A percentile compares a stretch with the other conserved stretches of the same genome.
Evolutionary conservation across 176 grass and related monocot genomes (phyloP).

Genomic region (Pharus latifolius): DNA sequence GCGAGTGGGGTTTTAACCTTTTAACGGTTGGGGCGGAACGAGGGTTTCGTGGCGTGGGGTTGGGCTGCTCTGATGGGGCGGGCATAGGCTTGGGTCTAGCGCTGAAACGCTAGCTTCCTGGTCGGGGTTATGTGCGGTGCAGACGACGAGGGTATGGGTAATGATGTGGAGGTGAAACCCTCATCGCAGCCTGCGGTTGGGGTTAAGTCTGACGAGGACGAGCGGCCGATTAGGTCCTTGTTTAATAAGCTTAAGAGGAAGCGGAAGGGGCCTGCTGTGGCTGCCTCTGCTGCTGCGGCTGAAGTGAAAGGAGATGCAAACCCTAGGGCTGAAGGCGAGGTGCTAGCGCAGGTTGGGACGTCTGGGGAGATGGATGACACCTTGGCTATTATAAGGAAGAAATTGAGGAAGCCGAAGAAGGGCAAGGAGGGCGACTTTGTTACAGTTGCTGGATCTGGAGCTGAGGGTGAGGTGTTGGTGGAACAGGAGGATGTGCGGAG

Average conservation of each 20-base stretch:
- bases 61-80: too few relatives aligned
- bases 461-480: slow-evolving; percentile 12
- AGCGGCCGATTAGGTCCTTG: slow-evolving; percentile 33
- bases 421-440: slow-evolving; percentile 19
- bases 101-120: neutral
- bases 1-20: too few relatives aligned
- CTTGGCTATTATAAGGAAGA: slow-evolving; percentile 80
- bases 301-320: slow-evolving; percentile 25
- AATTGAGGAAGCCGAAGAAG: slow-evolving; percentile 75
- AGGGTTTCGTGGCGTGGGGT: too few relatives aligned
- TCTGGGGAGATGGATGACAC: slow-evolving; percentile 86
- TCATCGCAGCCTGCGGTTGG: neutral
- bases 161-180: slow-evolving; percentile 2
- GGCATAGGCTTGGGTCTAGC: too few relatives aligned
- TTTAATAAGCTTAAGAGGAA: slow-evolving; percentile 45
- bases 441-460: slow-evolving; percentile 11
- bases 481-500: slow-evolving; percentile 25
- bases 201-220: slow-evolving; percentile 37
- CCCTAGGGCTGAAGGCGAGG: neutral
- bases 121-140: slow-evolving; percentile 3
- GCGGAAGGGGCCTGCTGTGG: slow-evolving; percentile 2
- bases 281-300: neutral
- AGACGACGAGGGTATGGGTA: slow-evolving; percentile 13
- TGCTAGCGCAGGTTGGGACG: too few relatives aligned
- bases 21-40: too few relatives aligned